Base-by-base conservation (phyloP, 495 filamentous ascomycete genomes). In the Lasiosphaeria hispida region DNA sequence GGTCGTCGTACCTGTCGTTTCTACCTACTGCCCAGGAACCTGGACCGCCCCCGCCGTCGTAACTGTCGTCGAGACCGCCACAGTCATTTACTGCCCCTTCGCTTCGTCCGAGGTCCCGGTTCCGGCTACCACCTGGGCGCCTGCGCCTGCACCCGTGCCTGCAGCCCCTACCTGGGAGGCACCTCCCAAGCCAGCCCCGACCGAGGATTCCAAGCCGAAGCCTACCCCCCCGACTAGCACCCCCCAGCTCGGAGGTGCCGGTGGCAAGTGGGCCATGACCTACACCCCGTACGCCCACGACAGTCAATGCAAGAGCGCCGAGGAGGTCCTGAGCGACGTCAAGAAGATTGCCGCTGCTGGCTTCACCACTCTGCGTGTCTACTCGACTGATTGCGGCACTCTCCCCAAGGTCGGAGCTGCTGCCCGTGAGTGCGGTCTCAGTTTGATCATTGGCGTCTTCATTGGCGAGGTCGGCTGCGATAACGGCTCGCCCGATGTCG, bases 341-440 rank as follows among this genome's bases (percentile, higher is more conserved):
- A 73, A 78, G 48, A 59, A 70, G 54, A 95, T 97, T 65, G 80
- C 84, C 59, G 36, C 63, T 40, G 85, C 86, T 69, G 92, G 91
- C 59, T 94, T 96, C 84, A 78, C 75, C 61, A 80, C 85, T 57
- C 72, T 97, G 73, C 93, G 93, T 73, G 77, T 96, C 72, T 96
- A 97, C 86, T 88, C 85, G 59, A 89, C 91, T 64, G 92, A 96
- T 83, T 97, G 93, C 82, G 80, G 77, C 70, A 84, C 83, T 59
- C 90, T 97, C 40, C 69, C 83, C 72, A 86, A 79, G 70, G 85
- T 96, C 56, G 89, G 88, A 59, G 69, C 75, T 11, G 85, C 89
- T 55, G 83, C 80, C 69, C 66, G 75, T 48, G 63, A 73, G 48
- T 69, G 85, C 70, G 84, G 85, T 48, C 69, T 97, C 41, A 87